A percentile compares a stretch with the other conserved stretches of the same genome.
phyloP scores from a whole-genome alignment of 176 grass and related monocot genomes.

The Zizania latifolia region DNA sequence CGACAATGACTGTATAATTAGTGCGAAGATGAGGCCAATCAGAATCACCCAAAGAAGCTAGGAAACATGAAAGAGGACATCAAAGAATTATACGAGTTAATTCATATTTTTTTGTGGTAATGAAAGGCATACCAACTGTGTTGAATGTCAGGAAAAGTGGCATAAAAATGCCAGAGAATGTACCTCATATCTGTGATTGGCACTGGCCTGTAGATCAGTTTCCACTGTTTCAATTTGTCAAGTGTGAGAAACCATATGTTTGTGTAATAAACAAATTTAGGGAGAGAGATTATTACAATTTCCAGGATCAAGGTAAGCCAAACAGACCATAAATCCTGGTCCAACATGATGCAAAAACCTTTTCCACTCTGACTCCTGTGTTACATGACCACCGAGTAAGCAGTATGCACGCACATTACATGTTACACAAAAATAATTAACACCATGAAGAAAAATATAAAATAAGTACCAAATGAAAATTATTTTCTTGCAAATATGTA shows the following conservation, averaged over 20 bases:
- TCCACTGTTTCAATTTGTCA: conserved; percentile 59
- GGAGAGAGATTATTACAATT: conserved; percentile 49
- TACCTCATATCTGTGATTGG: conserved; percentile 86
- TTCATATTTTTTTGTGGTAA: background rate
- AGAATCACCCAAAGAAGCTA: conserved; percentile 95
- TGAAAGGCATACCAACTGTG: background rate
- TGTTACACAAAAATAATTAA: background rate
- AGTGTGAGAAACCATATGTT: background rate
- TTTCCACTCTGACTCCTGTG: conserved; percentile 63
- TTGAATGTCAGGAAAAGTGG: background rate
- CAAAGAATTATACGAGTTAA: background rate
- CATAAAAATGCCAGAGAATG: background rate
- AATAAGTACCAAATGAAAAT: background rate
- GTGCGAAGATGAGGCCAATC: conserved; percentile 74
- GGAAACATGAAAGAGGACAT: background rate
- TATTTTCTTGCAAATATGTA: background rate
- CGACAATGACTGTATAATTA: conserved; percentile 81
- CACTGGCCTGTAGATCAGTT: conserved; percentile 83
- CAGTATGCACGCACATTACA: background rate
- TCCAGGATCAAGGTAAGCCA: conserved; percentile 90
- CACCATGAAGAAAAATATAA: background rate
- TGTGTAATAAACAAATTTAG: background rate
- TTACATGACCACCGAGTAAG: background rate
- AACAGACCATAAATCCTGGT: conserved; percentile 86
- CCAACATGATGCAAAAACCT: conserved; percentile 77